Evolutionary conservation across 345 rosid species (phyloP).

Genomic region (Rhodamnia argentea): DNA sequence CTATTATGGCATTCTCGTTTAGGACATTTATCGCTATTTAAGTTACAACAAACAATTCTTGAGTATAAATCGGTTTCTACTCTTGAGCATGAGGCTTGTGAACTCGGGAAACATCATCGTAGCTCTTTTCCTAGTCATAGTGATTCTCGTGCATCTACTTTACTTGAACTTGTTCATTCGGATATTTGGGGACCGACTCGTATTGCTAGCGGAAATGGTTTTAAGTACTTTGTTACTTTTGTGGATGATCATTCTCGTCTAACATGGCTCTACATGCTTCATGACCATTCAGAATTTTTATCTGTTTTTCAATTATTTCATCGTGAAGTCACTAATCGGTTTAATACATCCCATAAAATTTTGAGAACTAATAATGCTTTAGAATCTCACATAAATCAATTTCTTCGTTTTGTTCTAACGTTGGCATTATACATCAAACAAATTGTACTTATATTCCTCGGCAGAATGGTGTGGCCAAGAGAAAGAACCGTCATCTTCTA

Average conservation of each 20-base stretch:
- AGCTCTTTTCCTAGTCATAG: not conserved
- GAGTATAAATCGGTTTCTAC: not conserved
- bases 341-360: too few species aligned
- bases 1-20: too few species aligned
- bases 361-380: not conserved
- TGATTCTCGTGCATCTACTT: too few species aligned
- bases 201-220: not conserved
- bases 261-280: not conserved
- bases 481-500: not conserved
- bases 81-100: not conserved
- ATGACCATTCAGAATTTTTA: not conserved
- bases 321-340: not conserved
- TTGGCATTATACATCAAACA: not conserved
- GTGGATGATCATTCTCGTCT: too few species aligned
- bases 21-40: too few species aligned
- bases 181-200: not conserved
- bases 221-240: not conserved
- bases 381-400: not conserved
- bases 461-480: not conserved
- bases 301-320: not conserved
- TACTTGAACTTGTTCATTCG: not conserved
- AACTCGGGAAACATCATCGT: not conserved
- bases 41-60: not conserved
- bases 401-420: not conserved
- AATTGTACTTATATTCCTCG: not conserved